Base-by-base conservation (phyloP, 106 monocot genomes). In the Platanthera zijinensis region DNA sequence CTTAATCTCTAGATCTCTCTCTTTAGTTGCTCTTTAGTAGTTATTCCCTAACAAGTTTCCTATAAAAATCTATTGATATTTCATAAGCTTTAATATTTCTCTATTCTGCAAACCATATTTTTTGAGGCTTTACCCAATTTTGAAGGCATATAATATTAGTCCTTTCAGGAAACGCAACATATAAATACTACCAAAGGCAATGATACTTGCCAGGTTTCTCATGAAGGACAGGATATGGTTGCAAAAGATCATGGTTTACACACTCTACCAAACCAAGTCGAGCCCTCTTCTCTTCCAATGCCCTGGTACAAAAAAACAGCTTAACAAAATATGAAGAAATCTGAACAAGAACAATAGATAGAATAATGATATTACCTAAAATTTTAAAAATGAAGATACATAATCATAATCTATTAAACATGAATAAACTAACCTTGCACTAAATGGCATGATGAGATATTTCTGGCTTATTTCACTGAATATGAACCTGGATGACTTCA, bases 401-500 rank as follows among this genome's bases (percentile, higher is more conserved):
- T 3, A 51, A 9, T 10, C 68, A 68, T 22, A 18, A 69, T 13
- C 11, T 47, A 69, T 45, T 17, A 61, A 17, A 10, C 10, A 19
- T 50, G 18, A 4, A n/a, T 15, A 22, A 19, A 32, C 70, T 77
- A 61, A 97, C 96, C 93, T 93, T 63, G 96, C 93, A 75, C 85
- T 82, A 77, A 97, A 97, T 14, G 96, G 96, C 96, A 97, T 85
- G 78, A 95, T 90, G 15, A 90, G 92, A 74, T 84, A 90, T 48
- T 90, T 95, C 75, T 95, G 96, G 64, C 57, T 97, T 80, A 97
- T 97, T 80, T 97, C 93, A 57, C 96, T 93, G 32, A 97, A 93
- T 74, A 97, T 97, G 68, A 93, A 97, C 79, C 96, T 87, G 5
- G 96, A 97, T 48, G 93, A 69, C 76, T 97, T 93, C 93, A 97